Base-by-base conservation (phyloP, 495 filamentous ascomycete genomes). In the Penicillium canariense region DNA sequence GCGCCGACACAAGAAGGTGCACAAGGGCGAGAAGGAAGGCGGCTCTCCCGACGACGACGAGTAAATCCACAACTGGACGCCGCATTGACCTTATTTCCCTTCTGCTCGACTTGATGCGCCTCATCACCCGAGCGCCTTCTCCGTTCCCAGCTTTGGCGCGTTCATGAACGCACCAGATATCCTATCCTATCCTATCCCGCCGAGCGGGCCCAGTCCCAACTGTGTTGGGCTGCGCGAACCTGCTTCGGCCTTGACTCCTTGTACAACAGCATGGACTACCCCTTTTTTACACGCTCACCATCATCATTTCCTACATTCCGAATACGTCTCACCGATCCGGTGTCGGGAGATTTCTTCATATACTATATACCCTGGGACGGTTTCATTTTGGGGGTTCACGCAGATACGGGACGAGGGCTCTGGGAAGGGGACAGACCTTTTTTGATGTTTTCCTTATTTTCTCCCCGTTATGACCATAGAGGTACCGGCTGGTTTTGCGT, bases 1-100 rank as follows among this genome's bases (percentile, higher is more conserved):
- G 38, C 87, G 94, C 45, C 81, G 94, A 48, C 94, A 98, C 77
- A 88, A 89, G 68, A 98, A 98, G 73, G 93, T 97, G 40, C 94
- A 98, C 79, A 92, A 91, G 70, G 88, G 86, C 68, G 91, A 96
- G 60, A 77, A 74, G 45, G 79, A 80, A 34, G 56, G 51, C 40
- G 72, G 61, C 42, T 76, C 73, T 18, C 67, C 69, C 31, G 76
- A 78, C 4, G 74, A 77, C 26, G 76, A 78, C 44, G 73, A 78
- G 58, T 76, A 72, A 69, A 62, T 57, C 43, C 6, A 30, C 6
- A 15, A 39, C 32, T 48, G 20, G 36, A 44, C 17, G 15, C 28
- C 39, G 48, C 31, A 58, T 25, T n/a, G 59, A 62, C 34, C 47
- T 46, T 55, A 28, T 50, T 50, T 49, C 46, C 38, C 20, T 61